A percentile compares a stretch with the other conserved stretches of the same genome.
Conservation (phyloP, 1,139 yeast genomes). For the Geotrichum bryndzae region DNA sequence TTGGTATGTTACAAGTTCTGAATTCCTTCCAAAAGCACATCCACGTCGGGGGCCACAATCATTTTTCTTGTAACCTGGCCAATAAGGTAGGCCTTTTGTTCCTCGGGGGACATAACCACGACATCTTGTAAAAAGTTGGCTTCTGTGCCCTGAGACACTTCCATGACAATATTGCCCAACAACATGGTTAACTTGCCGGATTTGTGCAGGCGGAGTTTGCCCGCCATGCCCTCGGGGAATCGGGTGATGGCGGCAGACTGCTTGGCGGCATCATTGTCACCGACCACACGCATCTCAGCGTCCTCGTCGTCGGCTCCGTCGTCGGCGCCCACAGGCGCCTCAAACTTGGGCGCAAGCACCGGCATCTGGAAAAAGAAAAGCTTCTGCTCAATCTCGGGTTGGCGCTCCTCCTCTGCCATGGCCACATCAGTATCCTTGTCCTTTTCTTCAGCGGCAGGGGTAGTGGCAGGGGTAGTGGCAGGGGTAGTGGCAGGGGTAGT, state of each 20-base stretch:
- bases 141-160: conserved; percentile 67
- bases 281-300: conserved; percentile 11
- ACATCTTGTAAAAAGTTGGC: conserved; percentile 73
- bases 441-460: conserved; percentile 25
- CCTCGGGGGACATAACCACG: conserved; percentile 45
- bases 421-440: conserved; percentile 22
- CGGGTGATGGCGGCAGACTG: neutral
- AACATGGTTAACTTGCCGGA: conserved; percentile 75
- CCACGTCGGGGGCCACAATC: conserved; percentile 45
- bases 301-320: conserved; percentile 5
- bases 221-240: conserved; percentile 54
- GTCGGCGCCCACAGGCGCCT: conserved; percentile 15
- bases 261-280: conserved; percentile 18
- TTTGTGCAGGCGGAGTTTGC: conserved; percentile 65
- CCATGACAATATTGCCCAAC: conserved; percentile 65
- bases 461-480: too few relatives aligned
- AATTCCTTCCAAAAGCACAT: conserved; percentile 6
- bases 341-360: conserved; percentile 53
- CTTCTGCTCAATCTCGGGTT: conserved; percentile 35
- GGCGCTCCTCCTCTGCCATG: neutral
- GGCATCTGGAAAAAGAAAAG: conserved; percentile 69
- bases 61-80: conserved; percentile 60
- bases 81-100: conserved; percentile 46
- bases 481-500: conserved; percentile 3
- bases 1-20: neutral